Percentiles rank a stretch among this genome's conserved stretches.
Conservation (phyloP, 441 rosid genomes). For the Aleurites moluccanus region DNA sequence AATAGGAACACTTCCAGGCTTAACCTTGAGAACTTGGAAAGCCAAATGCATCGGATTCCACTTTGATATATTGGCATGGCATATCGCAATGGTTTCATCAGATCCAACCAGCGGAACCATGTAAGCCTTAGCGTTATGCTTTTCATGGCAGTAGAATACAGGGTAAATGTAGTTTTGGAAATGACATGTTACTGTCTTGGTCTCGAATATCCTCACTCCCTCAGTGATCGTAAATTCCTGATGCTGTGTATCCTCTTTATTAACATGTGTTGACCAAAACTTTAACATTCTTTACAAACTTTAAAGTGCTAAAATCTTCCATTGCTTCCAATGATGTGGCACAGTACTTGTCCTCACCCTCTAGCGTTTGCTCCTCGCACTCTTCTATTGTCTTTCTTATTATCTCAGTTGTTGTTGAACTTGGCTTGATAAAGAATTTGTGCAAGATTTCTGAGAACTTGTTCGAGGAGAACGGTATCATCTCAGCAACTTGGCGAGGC, state of each 20-base stretch:
- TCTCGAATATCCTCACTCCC: conserved; percentile 8
- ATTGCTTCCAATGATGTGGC: conserved; percentile 37
- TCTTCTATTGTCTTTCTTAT: conserved; percentile 25
- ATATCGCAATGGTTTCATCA: conserved; percentile 23
- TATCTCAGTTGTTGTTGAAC: conserved; percentile 24
- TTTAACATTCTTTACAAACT: conserved; percentile 23
- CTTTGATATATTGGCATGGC: conserved; percentile 31
- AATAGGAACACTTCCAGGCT: conserved; percentile 19
- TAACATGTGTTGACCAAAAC: conserved; percentile 27
- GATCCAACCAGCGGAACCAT: conserved; percentile 24
- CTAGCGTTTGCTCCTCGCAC: conserved; percentile 29
- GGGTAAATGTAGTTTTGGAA: conserved; percentile 12
- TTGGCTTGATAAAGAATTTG: conserved; percentile 23
- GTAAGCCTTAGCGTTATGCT: conserved; percentile 6
- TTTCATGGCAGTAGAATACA: conserved; percentile 20
- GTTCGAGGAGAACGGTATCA: conserved; percentile 31
- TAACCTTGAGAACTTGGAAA: conserved; percentile 26
- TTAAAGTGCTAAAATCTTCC: conserved; percentile 28
- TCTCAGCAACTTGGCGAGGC: conserved; percentile 26
- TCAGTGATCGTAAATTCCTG: neutral
- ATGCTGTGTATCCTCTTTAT: conserved; percentile 8
- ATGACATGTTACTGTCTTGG: conserved; percentile 17
- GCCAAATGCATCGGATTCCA: conserved; percentile 28
- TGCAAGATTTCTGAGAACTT: conserved; percentile 22
- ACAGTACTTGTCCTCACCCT: conserved; percentile 33